These are phyloP conservation scores for Trapa incisa DNA, from an alignment of 345 rosid genomes.

Conservation along the genomic window DNA sequence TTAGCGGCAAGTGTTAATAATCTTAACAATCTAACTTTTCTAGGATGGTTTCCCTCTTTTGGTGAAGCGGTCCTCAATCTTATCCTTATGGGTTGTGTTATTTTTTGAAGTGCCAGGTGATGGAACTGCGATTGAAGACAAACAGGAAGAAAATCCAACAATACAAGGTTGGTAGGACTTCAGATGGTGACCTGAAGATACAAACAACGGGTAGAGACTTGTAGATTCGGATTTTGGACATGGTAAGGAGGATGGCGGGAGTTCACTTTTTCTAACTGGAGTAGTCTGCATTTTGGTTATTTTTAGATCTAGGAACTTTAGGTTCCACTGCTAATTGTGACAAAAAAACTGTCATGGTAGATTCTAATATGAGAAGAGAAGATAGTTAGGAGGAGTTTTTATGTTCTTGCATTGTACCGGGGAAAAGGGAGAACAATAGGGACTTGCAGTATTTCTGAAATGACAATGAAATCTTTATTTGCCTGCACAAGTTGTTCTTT, in stretches of 20 bases:
- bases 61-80: background rate
- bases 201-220: background rate
- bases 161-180: background rate
- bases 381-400: background rate
- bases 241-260: background rate
- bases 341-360: background rate
- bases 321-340: background rate
- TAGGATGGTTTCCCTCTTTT: background rate
- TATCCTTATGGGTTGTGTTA: background rate
- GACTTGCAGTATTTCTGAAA: background rate
- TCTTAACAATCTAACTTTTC: background rate
- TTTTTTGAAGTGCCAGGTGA: background rate
- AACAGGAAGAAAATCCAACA: background rate
- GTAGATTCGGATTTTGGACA: background rate
- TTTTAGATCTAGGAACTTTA: background rate
- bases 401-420: background rate
- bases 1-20: background rate
- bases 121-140: background rate
- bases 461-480: too few species aligned
- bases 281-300: background rate
- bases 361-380: background rate
- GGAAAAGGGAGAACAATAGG: background rate
- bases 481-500: too few species aligned
- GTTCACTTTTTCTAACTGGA: background rate
- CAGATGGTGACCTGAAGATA: background rate